Evolutionary conservation across 192 early-diverging fungal genomes (phyloP).

Genomic region (Endogone sp.): DNA sequence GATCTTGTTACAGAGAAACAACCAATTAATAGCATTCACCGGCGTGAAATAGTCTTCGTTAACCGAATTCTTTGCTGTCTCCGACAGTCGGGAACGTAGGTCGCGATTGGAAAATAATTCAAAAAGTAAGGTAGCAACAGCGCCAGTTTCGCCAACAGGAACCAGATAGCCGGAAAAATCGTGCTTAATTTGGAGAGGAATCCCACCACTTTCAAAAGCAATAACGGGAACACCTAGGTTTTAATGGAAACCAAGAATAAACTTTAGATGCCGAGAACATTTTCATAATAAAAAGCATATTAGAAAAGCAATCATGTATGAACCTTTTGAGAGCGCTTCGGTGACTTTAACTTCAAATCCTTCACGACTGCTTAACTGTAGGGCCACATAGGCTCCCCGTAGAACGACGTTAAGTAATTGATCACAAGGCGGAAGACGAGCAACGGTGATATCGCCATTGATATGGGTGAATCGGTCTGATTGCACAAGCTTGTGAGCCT

Average conservation of each 20-base stretch:
- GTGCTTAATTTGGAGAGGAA: slow-evolving; percentile 75
- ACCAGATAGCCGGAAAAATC: slow-evolving; percentile 66
- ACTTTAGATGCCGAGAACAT: not conserved
- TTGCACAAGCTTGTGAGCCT: slow-evolving; percentile 43
- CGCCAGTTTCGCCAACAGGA: slow-evolving; percentile 52
- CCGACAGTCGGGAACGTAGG: slow-evolving; percentile 39
- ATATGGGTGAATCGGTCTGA: slow-evolving; percentile 48
- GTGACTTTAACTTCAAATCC: slow-evolving; percentile 87
- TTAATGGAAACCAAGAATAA: not conserved
- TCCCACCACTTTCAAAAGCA: slow-evolving; percentile 65
- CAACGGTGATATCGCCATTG: slow-evolving; percentile 51
- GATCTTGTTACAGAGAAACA: slow-evolving; percentile 62
- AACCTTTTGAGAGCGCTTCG: slow-evolving; percentile 63
- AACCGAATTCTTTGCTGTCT: slow-evolving; percentile 33
- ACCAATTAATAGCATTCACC: slow-evolving; percentile 71
- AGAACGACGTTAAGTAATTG: slow-evolving; percentile 75
- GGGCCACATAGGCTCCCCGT: slow-evolving; percentile 62
- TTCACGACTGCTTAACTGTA: slow-evolving; percentile 78
- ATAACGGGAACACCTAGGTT: slow-evolving; percentile 36
- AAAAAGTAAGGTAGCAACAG: slow-evolving; percentile 58
- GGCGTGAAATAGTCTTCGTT: slow-evolving; percentile 68
- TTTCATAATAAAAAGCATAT: no score
- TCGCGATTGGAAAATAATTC: slow-evolving; percentile 52
- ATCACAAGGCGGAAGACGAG: slow-evolving; percentile 71
- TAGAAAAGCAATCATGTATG: no score